Base-by-base conservation (phyloP, 2,329 filamentous ascomycete species). In the Macrophomina tecta region DNA sequence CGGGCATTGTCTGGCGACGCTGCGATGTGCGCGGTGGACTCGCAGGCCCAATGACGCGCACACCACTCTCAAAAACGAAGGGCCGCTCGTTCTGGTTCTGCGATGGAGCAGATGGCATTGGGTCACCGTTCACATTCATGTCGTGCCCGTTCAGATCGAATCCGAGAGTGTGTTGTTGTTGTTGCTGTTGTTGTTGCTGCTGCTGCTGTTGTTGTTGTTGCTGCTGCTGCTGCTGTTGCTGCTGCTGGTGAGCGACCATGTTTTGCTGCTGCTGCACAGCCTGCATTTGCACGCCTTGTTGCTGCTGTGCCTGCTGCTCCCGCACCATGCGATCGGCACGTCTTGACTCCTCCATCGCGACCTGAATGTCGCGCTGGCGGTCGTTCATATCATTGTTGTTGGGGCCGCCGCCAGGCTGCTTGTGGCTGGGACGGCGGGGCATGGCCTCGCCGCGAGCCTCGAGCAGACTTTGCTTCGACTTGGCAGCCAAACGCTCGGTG, bases 271-370 rank as follows among this genome's bases (percentile, higher is more conserved):
- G 72, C 61, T 52, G 63, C 62, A 61, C 56, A 8, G 51, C 63
- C 51, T 53, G 66, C 42, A 58, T 61, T 58, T 69, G 70, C 12
- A 66, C 66, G 18, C 69, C 68, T 49, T 68, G 68, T 63, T 72
- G 71, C 52, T 61, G 68, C 61, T 67, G 61, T 9, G 8, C 56
- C 56, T 61, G 56, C 42, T 61, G 56, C 36, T 61, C 64, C 8
- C 64, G 64, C 30, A 52, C 42, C 38, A 66, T 49, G 45, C 67
- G 65, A 28, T 68, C 69, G 8, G 36, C 49, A 23, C 51, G 49
- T 40, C 58, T 42, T 34, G 49, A 49, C 48, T 65, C 55, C 12
- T 45, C 67, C 65, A 67, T 64, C 4, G 67, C 67, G 36, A 30
- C 67, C 18, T 68, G 64, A 16, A 66, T 55, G 11, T 66, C 61